Evolutionary conservation across 768 basidiomycete genomes (phyloP).

Genomic region (Boletus vermiculosoides): DNA sequence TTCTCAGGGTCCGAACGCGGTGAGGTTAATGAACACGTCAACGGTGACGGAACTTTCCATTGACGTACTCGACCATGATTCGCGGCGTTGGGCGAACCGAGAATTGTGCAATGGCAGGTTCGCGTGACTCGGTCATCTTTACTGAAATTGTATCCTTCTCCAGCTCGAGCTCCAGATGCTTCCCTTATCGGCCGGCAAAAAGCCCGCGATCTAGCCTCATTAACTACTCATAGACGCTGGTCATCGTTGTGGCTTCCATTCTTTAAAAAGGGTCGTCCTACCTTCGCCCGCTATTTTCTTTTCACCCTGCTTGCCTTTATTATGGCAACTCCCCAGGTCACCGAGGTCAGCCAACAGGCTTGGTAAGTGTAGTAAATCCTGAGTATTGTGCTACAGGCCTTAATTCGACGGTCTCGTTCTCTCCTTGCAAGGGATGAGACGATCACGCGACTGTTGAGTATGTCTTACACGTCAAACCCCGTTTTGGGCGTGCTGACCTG

Average conservation of each 20-base stretch:
- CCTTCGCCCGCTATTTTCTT: slow-evolving; percentile 26
- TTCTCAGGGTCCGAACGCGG: slow-evolving; percentile 26
- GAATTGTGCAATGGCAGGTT: slow-evolving; percentile 18
- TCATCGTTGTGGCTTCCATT: slow-evolving; percentile 29
- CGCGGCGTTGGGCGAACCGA: slow-evolving; percentile 28
- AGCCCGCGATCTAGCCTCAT: slow-evolving; percentile 55
- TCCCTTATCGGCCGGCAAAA: slow-evolving; percentile 42
- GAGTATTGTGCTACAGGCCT: slow-evolving; percentile 12
- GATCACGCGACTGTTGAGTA: slow-evolving; percentile 60
- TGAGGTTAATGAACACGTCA: slow-evolving; percentile 32
- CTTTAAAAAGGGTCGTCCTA: slow-evolving; percentile 37
- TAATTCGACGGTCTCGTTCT: slow-evolving; percentile 21
- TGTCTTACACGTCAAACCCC: slow-evolving; percentile 14
- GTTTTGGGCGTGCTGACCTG: slow-evolving; percentile 10
- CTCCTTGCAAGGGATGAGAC: slow-evolving; percentile 60
- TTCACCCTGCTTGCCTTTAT: slow-evolving; percentile 39
- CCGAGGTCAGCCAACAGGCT: slow-evolving; percentile 59
- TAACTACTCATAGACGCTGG: slow-evolving; percentile 45
- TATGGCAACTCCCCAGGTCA: slow-evolving; percentile 55
- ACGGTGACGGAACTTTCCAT: slow-evolving; percentile 33
- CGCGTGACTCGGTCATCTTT: slow-evolving; percentile 25
- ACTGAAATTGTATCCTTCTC: slow-evolving; percentile 27
- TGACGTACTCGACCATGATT: slow-evolving; percentile 34
- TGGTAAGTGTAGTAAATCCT: slow-evolving; percentile 47
- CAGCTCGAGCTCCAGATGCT: slow-evolving; percentile 18